Conservation (phyloP, 2,329 filamentous ascomycete genomes). For the Sordariomycetes sp. region DNA sequence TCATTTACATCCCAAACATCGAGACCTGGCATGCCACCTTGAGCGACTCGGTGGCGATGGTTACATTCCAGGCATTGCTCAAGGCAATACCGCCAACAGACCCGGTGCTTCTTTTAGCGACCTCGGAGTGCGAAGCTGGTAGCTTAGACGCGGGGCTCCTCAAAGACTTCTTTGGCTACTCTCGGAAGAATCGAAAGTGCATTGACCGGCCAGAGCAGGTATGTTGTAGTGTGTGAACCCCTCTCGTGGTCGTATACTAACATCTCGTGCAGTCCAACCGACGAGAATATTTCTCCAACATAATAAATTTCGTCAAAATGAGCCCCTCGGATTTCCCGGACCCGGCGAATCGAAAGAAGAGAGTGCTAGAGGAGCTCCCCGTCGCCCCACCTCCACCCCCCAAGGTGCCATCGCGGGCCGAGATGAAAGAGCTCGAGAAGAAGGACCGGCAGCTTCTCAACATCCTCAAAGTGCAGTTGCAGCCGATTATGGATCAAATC, state of each 20-base stretch:
- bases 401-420: conserved; percentile 57
- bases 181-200: conserved; percentile 60
- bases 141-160: conserved; percentile 52
- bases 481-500: conserved; percentile 95
- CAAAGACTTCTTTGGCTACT: conserved; percentile 74
- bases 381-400: conserved; percentile 62
- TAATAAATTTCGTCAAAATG: conserved; percentile 66
- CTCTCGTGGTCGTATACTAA: not conserved
- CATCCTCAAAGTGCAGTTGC: conserved; percentile 73
- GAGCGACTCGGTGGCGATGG: conserved; percentile 52
- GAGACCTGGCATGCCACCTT: conserved; percentile 69
- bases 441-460: conserved; percentile 77
- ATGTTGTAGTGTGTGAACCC: conserved; percentile 9
- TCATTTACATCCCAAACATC: conserved; percentile 86
- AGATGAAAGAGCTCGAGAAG: conserved; percentile 68
- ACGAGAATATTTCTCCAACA: conserved; percentile 64
- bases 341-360: conserved; percentile 72
- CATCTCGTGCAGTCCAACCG: conserved; percentile 37
- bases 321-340: conserved; percentile 79
- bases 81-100: conserved; percentile 79
- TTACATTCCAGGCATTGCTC: conserved; percentile 73
- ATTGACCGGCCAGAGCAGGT: conserved; percentile 55
- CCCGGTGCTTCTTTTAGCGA: conserved; percentile 76
- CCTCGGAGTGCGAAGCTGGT: conserved; percentile 56
- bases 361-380: conserved; percentile 64